Percentiles rank a stretch among this genome's conserved stretches.
Conservation (phyloP, 768 basidiomycete genomes). For the Leccinum truebloodii region DNA sequence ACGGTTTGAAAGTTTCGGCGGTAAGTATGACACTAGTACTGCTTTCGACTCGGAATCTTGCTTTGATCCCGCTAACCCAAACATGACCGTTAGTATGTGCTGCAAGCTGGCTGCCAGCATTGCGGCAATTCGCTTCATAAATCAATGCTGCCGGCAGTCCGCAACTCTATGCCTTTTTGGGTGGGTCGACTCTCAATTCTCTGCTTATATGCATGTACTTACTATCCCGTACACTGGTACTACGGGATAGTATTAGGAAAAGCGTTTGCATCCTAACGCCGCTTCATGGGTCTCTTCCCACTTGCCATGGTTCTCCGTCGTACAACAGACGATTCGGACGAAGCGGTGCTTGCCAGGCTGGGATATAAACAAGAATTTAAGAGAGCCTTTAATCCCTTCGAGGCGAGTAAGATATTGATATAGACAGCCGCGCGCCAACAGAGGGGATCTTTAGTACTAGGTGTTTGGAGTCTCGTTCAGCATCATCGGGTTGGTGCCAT, state of each 20-base stretch:
- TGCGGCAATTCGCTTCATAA: neutral
- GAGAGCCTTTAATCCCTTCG: conserved; percentile 32
- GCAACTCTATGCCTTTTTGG: neutral
- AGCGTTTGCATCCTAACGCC: neutral
- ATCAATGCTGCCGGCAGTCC: neutral
- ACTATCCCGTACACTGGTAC: no score
- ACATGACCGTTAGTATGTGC: neutral
- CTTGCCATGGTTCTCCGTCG: conserved; percentile 1
- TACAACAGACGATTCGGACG: conserved; percentile 21
- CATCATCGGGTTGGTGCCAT: conserved; percentile 64
- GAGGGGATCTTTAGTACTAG: conserved; percentile 34
- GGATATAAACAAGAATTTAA: conserved; percentile 39
- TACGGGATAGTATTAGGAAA: no score
- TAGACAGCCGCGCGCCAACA: neutral
- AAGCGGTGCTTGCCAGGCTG: conserved; percentile 29
- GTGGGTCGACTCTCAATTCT: neutral
- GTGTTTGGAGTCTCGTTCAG: conserved; percentile 71
- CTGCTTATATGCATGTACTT: no score
- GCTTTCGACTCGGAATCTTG: no score
- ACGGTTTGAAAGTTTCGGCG: neutral
- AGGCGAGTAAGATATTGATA: conserved; percentile 13
- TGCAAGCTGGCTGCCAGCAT: neutral
- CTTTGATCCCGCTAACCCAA: neutral
- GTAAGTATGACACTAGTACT: neutral
- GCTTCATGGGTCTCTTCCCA: neutral